Evolutionary conservation across 192 early-diverging fungal species (phyloP).

Genomic region (Backusella westeae): DNA sequence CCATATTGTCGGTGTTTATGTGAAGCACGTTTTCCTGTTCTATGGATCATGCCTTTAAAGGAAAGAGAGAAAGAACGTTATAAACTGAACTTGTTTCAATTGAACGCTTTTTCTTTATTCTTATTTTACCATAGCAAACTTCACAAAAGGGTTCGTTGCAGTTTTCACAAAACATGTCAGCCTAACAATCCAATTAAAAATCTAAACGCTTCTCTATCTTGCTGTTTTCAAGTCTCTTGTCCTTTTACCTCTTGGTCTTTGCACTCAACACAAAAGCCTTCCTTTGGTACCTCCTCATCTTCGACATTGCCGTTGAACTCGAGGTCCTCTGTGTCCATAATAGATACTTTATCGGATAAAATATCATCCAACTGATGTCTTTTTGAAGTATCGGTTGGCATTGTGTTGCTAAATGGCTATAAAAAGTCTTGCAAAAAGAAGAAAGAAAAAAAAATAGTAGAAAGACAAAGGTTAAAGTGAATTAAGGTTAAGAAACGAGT

Average conservation of each 20-base stretch:
- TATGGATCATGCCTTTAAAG: constrained; percentile 67
- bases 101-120: background rate
- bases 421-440: background rate
- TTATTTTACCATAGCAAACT: constrained; percentile 69
- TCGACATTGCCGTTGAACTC: background rate
- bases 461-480: background rate
- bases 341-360: constrained; percentile 37
- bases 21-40: constrained; percentile 66
- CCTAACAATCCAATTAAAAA: constrained; percentile 29
- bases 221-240: background rate
- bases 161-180: constrained; percentile 71
- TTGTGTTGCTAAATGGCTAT: background rate
- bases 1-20: constrained; percentile 41
- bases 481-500: background rate
- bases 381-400: constrained; percentile 7
- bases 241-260: constrained; percentile 61
- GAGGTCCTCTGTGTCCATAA: constrained; percentile 28
- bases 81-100: background rate
- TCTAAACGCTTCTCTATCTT: background rate
- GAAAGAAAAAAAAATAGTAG: background rate
- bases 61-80: background rate
- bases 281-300: constrained; percentile 22
- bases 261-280: constrained; percentile 90
- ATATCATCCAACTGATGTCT: constrained; percentile 42
- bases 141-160: constrained; percentile 90